Percentiles rank a stretch among this genome's conserved stretches.
Evolutionary conservation across 1,284 basidiomycete species (phyloP).

Genomic region (Coniophora puteana): DNA sequence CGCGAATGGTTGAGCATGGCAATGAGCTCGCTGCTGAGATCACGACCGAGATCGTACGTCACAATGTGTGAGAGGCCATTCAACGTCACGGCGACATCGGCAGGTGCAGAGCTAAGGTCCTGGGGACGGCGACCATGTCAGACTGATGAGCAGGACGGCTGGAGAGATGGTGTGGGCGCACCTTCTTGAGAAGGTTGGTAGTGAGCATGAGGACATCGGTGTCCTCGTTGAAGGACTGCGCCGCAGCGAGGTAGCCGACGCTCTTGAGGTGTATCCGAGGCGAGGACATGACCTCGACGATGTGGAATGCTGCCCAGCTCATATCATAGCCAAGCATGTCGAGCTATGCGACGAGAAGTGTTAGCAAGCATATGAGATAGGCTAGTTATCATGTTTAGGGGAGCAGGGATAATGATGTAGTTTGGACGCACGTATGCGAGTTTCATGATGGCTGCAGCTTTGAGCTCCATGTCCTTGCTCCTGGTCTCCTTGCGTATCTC

Average conservation of each 20-base stretch:
- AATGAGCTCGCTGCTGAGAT: constrained; percentile 85
- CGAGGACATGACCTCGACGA: constrained; percentile 98
- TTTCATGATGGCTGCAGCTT: constrained; percentile 93
- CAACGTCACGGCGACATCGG: constrained; percentile 80
- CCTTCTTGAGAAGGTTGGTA: constrained; percentile 98
- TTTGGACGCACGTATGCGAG: constrained; percentile 83
- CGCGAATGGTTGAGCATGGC: constrained; percentile 90
- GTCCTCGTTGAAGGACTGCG: constrained; percentile 89
- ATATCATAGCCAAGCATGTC: constrained; percentile 94
- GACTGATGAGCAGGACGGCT: no score
- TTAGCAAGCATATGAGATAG: no score
- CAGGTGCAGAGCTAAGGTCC: constrained; percentile 79
- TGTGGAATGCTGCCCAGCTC: constrained; percentile 89
- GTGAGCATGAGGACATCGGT: constrained; percentile 98
- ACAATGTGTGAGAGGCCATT: constrained; percentile 89
- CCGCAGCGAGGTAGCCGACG: constrained; percentile 93
- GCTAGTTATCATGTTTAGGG: constrained; percentile 8
- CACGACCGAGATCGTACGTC: constrained; percentile 84
- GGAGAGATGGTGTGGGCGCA: constrained; percentile 30
- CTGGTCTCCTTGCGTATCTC: constrained; percentile 92
- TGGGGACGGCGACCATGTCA: constrained; percentile 28
- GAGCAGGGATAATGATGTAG: neutral
- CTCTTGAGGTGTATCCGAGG: constrained; percentile 89
- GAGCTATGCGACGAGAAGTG: constrained; percentile 52
- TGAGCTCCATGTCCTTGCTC: constrained; percentile 94